These are phyloP conservation scores for Tuber microsphaerosporum DNA, from an alignment of 495 filamentous ascomycete genomes.

Conservation along the genomic window DNA sequence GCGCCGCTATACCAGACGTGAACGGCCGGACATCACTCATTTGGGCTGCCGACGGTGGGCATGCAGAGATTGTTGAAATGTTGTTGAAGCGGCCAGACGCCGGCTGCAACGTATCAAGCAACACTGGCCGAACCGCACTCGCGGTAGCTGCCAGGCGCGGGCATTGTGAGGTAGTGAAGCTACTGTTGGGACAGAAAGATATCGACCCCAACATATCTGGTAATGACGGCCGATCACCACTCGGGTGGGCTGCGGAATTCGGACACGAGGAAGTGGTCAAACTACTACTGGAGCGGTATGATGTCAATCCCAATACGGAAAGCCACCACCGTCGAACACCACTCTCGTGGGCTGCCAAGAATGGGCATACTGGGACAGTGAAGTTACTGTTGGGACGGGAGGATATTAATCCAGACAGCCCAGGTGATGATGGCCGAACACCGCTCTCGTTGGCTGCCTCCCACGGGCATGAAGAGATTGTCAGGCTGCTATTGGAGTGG, in stretches of 20 bases:
- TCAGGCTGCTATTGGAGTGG: background rate
- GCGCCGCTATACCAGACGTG: background rate
- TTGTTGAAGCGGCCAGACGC: background rate
- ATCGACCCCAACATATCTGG: background rate
- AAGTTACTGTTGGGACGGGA: background rate
- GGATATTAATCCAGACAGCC: background rate
- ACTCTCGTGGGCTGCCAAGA: background rate
- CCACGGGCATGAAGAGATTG: background rate
- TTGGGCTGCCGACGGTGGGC: background rate
- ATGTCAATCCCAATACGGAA: background rate
- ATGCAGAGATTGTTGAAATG: background rate
- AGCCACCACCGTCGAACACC: background rate
- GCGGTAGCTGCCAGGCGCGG: background rate
- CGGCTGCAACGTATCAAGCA: background rate
- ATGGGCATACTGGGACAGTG: background rate
- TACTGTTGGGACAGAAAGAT: background rate
- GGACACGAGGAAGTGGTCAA: background rate
- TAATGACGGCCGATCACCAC: background rate
- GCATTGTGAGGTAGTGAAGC: background rate
- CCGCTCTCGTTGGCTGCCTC: background rate
- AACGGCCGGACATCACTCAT: background rate
- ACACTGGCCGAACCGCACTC: background rate
- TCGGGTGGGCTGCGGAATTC: background rate
- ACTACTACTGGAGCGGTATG: background rate
- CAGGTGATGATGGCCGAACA: background rate